phyloP scores from a whole-genome alignment of 805 yeast species.

The Komagataella phaffii region DNA sequence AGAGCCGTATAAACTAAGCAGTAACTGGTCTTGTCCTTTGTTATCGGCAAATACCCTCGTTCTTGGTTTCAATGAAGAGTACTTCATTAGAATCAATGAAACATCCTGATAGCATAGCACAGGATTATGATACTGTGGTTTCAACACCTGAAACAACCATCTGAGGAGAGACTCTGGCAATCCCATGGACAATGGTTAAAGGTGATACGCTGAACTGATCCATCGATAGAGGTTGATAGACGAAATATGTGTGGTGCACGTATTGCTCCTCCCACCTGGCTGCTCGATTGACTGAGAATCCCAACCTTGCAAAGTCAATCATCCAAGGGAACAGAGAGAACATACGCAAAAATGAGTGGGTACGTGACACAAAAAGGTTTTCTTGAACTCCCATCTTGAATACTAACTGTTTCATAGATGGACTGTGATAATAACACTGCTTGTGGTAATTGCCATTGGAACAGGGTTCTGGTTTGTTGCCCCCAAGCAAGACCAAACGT shows the following conservation, averaged over 20 bases:
- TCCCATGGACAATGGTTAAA: slow-evolving; percentile 1
- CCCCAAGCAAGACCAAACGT: slow-evolving; percentile 69
- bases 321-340: slow-evolving; percentile 1
- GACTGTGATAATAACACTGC: slow-evolving; percentile 54
- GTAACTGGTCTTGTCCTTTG: slow-evolving; percentile 43
- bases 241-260: neutral
- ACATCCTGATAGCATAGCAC: slow-evolving; percentile 50
- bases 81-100: slow-evolving; percentile 34
- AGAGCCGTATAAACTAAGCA: slow-evolving; percentile 54
- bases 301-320: neutral
- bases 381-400: neutral
- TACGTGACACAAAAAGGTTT: slow-evolving; percentile 3
- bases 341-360: slow-evolving; percentile 7
- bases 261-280: neutral
- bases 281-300: neutral
- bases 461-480: slow-evolving; percentile 74
- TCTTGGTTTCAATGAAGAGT: slow-evolving; percentile 46
- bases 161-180: slow-evolving; percentile 30
- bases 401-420: slow-evolving; percentile 27
- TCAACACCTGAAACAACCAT: slow-evolving; percentile 47
- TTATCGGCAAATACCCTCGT: slow-evolving; percentile 48
- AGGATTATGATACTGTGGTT: slow-evolving; percentile 42
- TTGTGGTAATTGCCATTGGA: slow-evolving; percentile 43
- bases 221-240: neutral
- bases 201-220: neutral